Evolutionary conservation across 768 basidiomycete genomes (phyloP), one percentile per base, ranked within the genome.

Genomic region (Mycena capillaripes): DNA sequence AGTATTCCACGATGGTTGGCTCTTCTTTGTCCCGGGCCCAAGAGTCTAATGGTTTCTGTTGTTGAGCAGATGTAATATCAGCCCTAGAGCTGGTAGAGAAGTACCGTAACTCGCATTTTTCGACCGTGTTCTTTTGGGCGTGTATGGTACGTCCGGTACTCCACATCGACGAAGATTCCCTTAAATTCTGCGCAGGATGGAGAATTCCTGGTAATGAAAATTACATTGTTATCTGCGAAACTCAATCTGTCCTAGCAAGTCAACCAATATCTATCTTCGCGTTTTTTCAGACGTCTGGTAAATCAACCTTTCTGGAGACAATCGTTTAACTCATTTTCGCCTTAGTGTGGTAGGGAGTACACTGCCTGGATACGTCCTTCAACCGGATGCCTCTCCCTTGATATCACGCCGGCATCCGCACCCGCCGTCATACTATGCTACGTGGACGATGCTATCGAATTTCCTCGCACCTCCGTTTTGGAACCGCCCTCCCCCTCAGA

Each of bases 1-100:
- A 2, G 25, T 65, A 25, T 52, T 65, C 23, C 63, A 65, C 29
- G 34, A 40, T 10, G 63, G 63, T 65, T 36, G 34, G 34, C 34
- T 6, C 34, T 36, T 36, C 12, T 36, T 12, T 36, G 12, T 12
- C 6, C 34, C 34, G 12, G 12, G 34, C 34, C 34, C 6, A 6
- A 36, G 7, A 12, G 12, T 36, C 34, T 36, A 36, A 6, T 36
- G 34, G 12, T 36, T 6, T 36, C 12, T 6, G 34, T 6, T 6
- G 7, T 6, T 36, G 34, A 36, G 6, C 12, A 36, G 34, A 36
- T 36, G 6, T 36, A 36, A 36, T 36, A 36, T 12, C 34, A 36
- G 6, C 7, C 34, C 7, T 12, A 36, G 34, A 36, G 34, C 6
- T 36, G 6, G 7, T 5, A 30, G 19, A 38, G 32, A 36, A 16